Evolutionary conservation across 2,329 filamentous ascomycete genomes (phyloP).

Genomic region (Colletotrichum phormii): DNA sequence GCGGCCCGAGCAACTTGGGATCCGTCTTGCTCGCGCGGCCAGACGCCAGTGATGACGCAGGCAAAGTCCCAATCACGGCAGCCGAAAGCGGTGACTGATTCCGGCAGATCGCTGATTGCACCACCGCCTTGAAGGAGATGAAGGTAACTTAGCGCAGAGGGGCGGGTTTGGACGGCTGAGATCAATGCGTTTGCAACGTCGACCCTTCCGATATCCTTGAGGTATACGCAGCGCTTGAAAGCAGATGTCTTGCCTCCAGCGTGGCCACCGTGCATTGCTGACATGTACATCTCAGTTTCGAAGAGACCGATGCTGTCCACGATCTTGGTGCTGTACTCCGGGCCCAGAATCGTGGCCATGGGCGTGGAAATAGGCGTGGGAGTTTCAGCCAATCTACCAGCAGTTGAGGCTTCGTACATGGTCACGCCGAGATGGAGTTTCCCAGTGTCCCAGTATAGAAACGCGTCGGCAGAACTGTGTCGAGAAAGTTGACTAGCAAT

Average conservation of each 20-base stretch:
- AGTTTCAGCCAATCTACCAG: constrained; percentile 27
- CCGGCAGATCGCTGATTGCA: constrained; percentile 56
- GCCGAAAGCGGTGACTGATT: constrained; percentile 67
- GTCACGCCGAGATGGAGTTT: constrained; percentile 64
- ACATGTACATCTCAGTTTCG: constrained; percentile 71
- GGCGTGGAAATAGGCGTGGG: constrained; percentile 27
- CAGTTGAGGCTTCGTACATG: constrained; percentile 54
- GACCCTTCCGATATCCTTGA: constrained; percentile 57
- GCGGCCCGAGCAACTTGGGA: constrained; percentile 51
- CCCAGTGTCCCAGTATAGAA: constrained; percentile 62
- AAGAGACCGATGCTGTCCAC: constrained; percentile 65
- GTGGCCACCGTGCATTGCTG: constrained; percentile 69
- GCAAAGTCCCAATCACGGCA: constrained; percentile 74
- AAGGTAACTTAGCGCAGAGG: constrained; percentile 68
- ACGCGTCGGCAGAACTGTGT: constrained; percentile 63
- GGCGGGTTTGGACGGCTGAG: constrained; percentile 58
- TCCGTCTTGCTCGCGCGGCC: constrained; percentile 65
- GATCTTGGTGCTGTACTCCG: constrained; percentile 43
- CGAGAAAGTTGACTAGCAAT: constrained; percentile 53
- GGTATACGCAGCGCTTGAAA: constrained; percentile 74
- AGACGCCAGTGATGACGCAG: constrained; percentile 72
- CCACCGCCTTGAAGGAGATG: constrained; percentile 72
- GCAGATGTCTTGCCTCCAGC: constrained; percentile 69
- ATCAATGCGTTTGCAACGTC: constrained; percentile 52
- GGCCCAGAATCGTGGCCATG: constrained; percentile 46